These are phyloP conservation scores for Prunus persica DNA, from an alignment of 306 rosid species.

Conservation along the genomic window DNA sequence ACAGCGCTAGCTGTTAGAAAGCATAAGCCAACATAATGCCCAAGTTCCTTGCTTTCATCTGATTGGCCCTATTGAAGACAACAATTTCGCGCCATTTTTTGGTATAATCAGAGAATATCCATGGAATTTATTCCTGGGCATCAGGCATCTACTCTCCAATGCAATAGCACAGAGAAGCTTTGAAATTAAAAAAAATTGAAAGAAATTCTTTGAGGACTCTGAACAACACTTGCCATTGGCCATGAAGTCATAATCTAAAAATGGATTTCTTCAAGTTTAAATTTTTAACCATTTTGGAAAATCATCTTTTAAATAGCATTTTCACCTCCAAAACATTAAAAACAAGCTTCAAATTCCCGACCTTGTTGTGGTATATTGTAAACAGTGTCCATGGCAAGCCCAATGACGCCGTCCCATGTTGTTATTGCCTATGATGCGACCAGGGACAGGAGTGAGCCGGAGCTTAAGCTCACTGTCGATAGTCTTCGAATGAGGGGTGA, in stretches of 20 bases:
- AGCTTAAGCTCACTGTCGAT: conserved; percentile 38
- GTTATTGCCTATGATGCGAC: conserved; percentile 69
- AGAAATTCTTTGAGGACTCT: not conserved
- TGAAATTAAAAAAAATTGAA: not conserved
- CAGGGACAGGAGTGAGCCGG: conserved; percentile 40
- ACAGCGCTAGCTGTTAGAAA: not conserved
- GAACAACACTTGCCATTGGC: not conserved
- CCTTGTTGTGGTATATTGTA: not conserved
- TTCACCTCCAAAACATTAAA: not conserved
- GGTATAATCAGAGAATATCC: conserved; percentile 9
- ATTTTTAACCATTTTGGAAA: not conserved
- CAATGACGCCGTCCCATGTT: conserved; percentile 33
- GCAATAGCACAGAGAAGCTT: not conserved
- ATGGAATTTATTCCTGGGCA: not conserved
- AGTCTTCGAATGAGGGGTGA: conserved; percentile 27
- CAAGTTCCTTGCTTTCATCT: conserved; percentile 1
- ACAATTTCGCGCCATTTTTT: conserved; percentile 7
- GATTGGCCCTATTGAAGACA: conserved; percentile 8
- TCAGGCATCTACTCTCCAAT: not conserved
- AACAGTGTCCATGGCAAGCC: conserved; percentile 31
- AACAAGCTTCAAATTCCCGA: conserved; percentile 8
- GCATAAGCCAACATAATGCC: not conserved
- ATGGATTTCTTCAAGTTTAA: not conserved
- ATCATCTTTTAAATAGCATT: not conserved
- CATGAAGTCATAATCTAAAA: not conserved